Evolutionary conservation across 306 rosid species (phyloP).

Genomic region (Cucumis melo): DNA sequence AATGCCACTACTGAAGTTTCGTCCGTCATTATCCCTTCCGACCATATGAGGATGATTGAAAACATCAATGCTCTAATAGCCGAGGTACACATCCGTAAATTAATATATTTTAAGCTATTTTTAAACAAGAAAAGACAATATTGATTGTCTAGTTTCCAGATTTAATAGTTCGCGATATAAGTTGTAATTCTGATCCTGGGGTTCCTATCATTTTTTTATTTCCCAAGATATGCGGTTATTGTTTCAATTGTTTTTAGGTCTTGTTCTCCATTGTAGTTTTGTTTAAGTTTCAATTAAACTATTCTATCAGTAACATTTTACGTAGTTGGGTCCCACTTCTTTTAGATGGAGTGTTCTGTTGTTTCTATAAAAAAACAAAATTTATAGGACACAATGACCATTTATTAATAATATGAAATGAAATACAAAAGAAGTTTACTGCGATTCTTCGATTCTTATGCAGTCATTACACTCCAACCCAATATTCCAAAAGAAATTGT

Average conservation of each 20-base stretch:
- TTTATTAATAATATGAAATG: too few relatives aligned
- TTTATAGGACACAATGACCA: too few relatives aligned
- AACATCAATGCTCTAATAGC: constrained; percentile 70
- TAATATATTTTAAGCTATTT: not conserved
- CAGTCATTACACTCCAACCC: too few relatives aligned
- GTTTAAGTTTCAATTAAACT: too few relatives aligned
- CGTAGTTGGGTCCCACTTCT: too few relatives aligned
- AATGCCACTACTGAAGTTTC: constrained; percentile 37
- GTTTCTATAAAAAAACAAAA: too few relatives aligned
- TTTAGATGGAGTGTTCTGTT: too few relatives aligned
- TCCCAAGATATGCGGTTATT: not conserved
- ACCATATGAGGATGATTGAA: constrained; percentile 62
- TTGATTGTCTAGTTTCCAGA: not conserved
- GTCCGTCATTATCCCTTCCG: constrained; percentile 49
- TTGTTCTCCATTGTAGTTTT: not conserved
- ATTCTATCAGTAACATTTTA: too few relatives aligned
- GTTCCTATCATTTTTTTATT: not conserved
- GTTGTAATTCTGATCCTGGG: not conserved
- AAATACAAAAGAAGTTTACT: too few relatives aligned
- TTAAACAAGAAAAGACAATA: not conserved
- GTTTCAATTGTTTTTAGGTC: not conserved
- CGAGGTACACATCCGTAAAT: constrained; percentile 46
- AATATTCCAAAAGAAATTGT: too few relatives aligned
- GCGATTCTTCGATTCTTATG: too few relatives aligned
- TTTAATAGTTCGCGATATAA: not conserved